These are phyloP conservation scores for Globisporangium canariense DNA, from an alignment of 352 stramenopile species.

Conservation along the genomic window DNA sequence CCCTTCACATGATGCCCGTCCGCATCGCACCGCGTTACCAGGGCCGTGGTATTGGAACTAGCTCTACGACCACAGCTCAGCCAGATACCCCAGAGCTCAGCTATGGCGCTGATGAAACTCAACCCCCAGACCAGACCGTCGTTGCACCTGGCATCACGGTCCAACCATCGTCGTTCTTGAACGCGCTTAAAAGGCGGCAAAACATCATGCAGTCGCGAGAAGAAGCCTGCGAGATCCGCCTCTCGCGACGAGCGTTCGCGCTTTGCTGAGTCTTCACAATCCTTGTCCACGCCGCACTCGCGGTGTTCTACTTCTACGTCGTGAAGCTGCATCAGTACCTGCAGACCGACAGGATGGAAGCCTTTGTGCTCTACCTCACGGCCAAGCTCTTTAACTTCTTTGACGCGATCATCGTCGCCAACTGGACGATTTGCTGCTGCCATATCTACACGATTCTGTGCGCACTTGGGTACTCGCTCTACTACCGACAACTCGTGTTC, in stretches of 20 bases:
- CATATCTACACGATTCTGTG: constrained; percentile 3
- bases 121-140: neutral
- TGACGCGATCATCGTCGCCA: neutral
- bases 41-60: neutral
- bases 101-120: neutral
- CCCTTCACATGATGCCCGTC: neutral
- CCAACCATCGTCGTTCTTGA: neutral
- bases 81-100: neutral
- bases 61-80: neutral
- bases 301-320: constrained; percentile 10
- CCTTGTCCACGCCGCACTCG: constrained; percentile 4
- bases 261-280: neutral
- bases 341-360: neutral
- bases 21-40: neutral
- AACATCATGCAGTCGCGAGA: neutral
- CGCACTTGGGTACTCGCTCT: constrained; percentile 3
- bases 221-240: constrained; percentile 2
- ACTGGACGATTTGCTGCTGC: neutral
- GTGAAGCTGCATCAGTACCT: constrained; percentile 7
- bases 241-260: neutral
- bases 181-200: neutral
- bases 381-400: constrained; percentile 1
- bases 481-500: constrained; percentile 8
- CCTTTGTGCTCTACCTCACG: constrained; percentile 3
- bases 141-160: no score